Evolutionary conservation across 108 stramenopile genomes (phyloP).

Genomic region (Cafeteria roenbergensis): DNA sequence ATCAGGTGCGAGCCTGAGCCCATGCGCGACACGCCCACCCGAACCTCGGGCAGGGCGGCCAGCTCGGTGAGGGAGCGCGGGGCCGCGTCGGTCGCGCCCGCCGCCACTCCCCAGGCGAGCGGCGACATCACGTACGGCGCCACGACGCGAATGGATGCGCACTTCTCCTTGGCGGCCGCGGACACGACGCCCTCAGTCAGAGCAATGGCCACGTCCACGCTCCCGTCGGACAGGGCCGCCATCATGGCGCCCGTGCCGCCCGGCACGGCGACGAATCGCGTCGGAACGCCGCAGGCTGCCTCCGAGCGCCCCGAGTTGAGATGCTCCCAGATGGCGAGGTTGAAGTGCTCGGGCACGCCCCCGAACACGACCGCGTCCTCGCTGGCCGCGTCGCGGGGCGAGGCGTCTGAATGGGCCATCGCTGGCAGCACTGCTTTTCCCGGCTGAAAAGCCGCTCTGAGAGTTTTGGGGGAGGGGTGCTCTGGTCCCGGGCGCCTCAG

Average conservation of each 20-base stretch:
- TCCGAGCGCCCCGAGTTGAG: background rate
- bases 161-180: background rate
- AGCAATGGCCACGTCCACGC: slow-evolving; percentile 21
- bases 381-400: no score
- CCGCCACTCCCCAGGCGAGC: slow-evolving; percentile 11
- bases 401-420: no score
- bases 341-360: slow-evolving; percentile 28
- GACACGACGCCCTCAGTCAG: slow-evolving; percentile 17
- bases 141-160: slow-evolving; percentile 2
- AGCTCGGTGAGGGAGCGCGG: background rate
- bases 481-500: no score
- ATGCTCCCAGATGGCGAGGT: background rate
- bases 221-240: background rate
- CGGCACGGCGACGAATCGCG: background rate
- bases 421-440: no score
- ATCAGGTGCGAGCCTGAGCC: slow-evolving; percentile 23
- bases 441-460: no score
- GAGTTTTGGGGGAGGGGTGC: no score
- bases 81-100: background rate
- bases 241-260: slow-evolving; percentile 23
- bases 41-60: background rate
- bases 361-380: slow-evolving; percentile 9
- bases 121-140: slow-evolving; percentile 7
- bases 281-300: background rate
- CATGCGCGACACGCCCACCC: slow-evolving; percentile 5